Evolutionary conservation across 495 filamentous ascomycete genomes (phyloP), one percentile per base, ranked within the genome.

Genomic region (Neurospora hispaniola): DNA sequence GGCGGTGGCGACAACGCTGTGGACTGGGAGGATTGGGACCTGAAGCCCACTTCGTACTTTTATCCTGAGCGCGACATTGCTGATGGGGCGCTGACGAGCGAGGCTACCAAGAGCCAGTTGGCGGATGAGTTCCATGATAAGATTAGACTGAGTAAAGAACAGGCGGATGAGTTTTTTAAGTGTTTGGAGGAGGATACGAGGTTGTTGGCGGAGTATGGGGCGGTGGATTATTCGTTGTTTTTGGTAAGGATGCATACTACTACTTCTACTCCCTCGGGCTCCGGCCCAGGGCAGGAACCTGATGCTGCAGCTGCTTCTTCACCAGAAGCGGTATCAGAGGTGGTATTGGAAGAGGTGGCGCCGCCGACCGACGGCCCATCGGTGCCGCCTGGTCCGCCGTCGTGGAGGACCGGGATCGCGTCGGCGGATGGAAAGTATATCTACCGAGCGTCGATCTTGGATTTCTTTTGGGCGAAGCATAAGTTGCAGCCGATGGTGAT

Each of bases 401-500:
- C 82, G 2, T 92, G 89, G 89, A 81, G 89, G 8, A 85, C 80
- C 1, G 91, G 91, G 0, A 43, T 91, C 2, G 54, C 77, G 0
- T 89, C 88, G 27, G 82, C 85, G 11, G 88, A 91, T 77, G 88
- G 87, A 5, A 86, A 88, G 77, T 88, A 90, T 81, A 83, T 88
- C 27, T 93, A 91, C 75, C 82, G 89, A 16, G 88, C 84, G 9
- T 84, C 88, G 6, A 75, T 92, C 31, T 79, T 93, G 59, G 90
- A 92, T 78, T 92, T 92, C 75, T 91, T 92, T 80, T 92, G 90
- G 88, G 88, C 89, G 2, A 89, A 88, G 76, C 90, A 92, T 80
- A 90, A 88, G 74, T 71, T 89, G 1, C 88, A 87, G 69, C 86
- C 90, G 3, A 85, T 84, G 77, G 84, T 86, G 0, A 84, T 92